These are phyloP conservation scores for Clarireedia paspali DNA, from an alignment of 2,329 filamentous ascomycete genomes.

Conservation along the genomic window DNA sequence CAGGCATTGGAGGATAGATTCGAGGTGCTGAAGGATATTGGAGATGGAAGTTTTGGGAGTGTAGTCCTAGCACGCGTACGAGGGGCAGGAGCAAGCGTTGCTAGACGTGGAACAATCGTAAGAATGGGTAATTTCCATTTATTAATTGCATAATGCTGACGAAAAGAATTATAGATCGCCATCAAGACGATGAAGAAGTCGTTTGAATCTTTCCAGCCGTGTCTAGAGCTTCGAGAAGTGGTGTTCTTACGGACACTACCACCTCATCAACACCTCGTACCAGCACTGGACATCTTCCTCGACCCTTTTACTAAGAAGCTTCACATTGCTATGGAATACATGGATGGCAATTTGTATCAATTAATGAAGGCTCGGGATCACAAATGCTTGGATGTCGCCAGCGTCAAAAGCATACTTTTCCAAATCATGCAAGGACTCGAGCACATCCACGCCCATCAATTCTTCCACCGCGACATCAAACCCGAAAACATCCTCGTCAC, in stretches of 20 bases:
- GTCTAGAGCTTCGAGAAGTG: constrained; percentile 89
- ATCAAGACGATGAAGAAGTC: constrained; percentile 99
- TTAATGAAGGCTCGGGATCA: constrained; percentile 98
- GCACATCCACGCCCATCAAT: constrained; percentile 93
- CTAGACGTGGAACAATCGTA: constrained; percentile 88
- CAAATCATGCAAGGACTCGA: constrained; percentile 95
- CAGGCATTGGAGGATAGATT: constrained; percentile 84
- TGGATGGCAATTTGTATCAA: constrained; percentile 98
- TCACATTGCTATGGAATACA: constrained; percentile 98
- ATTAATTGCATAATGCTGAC: constrained; percentile 14
- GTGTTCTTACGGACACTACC: constrained; percentile 91
- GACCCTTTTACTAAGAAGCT: constrained; percentile 94
- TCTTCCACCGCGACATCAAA: constrained; percentile 99
- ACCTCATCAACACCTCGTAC: constrained; percentile 85
- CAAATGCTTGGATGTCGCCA: constrained; percentile 81
- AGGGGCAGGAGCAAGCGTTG: constrained; percentile 80
- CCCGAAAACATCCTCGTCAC: constrained; percentile 98
- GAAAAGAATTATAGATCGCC: constrained; percentile 58
- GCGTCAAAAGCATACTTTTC: constrained; percentile 95
- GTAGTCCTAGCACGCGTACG: constrained; percentile 88
- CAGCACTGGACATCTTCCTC: constrained; percentile 94
- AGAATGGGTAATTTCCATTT: constrained; percentile 31
- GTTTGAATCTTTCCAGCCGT: constrained; percentile 85
- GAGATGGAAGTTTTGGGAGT: constrained; percentile 97
- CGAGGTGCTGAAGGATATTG: constrained; percentile 95